A percentile compares a stretch with the other conserved stretches of the same genome.
Conservation (phyloP, 1,139 yeast genomes). For the Yamadazyma siamensis region DNA sequence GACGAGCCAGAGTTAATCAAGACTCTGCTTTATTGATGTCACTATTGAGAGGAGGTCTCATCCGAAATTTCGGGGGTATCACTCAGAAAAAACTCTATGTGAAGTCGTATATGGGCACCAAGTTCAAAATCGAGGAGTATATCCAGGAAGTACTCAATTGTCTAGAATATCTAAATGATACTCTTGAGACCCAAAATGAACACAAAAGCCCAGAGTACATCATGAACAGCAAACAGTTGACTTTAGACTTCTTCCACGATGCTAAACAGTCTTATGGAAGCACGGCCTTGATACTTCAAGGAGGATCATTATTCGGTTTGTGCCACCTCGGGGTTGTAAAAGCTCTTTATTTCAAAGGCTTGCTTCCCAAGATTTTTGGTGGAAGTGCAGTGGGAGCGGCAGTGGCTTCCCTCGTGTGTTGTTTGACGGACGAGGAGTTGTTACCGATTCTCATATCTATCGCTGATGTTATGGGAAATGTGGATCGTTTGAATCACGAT, state of each 20-base stretch:
- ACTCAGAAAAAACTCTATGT: slow-evolving; percentile 76
- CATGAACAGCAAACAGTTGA: slow-evolving; percentile 55
- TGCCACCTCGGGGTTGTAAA: slow-evolving; percentile 92
- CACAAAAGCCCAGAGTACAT: slow-evolving; percentile 30
- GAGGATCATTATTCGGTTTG: slow-evolving; percentile 90
- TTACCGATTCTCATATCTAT: slow-evolving; percentile 45
- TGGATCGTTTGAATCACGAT: slow-evolving; percentile 47
- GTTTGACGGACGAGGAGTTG: slow-evolving; percentile 56
- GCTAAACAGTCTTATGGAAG: slow-evolving; percentile 87
- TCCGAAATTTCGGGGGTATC: slow-evolving; percentile 90
- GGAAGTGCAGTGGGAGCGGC: slow-evolving; percentile 95
- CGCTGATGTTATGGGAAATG: slow-evolving; percentile 50
- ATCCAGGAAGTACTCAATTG: slow-evolving; percentile 72
- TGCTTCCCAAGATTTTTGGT: slow-evolving; percentile 82
- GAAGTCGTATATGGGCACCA: slow-evolving; percentile 84
- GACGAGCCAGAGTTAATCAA: slow-evolving; percentile 58
- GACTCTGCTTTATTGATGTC: slow-evolving; percentile 62
- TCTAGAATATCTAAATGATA: slow-evolving; percentile 51
- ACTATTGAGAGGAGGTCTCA: slow-evolving; percentile 73
- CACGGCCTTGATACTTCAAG: slow-evolving; percentile 86
- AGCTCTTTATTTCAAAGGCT: slow-evolving; percentile 67
- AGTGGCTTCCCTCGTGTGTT: slow-evolving; percentile 82
- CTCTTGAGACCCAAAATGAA: slow-evolving; percentile 22
- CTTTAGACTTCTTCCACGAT: slow-evolving; percentile 84
- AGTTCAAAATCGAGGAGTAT: slow-evolving; percentile 82